Conservation (phyloP, 1,284 basidiomycete species). For the Malassezia yamatoensis region DNA sequence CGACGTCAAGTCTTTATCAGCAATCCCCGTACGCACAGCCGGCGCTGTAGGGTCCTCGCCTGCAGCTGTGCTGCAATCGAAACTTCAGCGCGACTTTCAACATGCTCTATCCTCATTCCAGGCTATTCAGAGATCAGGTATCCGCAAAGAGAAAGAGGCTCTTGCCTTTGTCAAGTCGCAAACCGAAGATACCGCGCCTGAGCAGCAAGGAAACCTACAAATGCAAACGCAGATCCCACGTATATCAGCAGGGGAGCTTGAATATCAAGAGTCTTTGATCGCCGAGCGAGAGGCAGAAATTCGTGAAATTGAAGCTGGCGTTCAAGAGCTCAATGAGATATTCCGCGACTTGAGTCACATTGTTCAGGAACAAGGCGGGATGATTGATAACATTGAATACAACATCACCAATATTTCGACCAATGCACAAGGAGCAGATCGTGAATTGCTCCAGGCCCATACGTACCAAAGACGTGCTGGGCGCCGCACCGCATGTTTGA, state of each 20-base stretch:
- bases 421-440: conserved; percentile 72
- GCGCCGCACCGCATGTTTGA: conserved; percentile 73
- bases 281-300: conserved; percentile 91
- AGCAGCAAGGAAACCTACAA: not conserved
- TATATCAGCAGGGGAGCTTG: conserved; percentile 61
- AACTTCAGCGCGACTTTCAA: conserved; percentile 86
- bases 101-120: conserved; percentile 81
- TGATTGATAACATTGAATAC: conserved; percentile 94
- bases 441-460: conserved; percentile 77
- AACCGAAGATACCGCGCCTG: not conserved
- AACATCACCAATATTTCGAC: conserved; percentile 79
- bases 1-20: conserved; percentile 65
- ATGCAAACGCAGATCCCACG: conserved; percentile 11
- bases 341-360: conserved; percentile 92
- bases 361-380: conserved; percentile 83
- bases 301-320: conserved; percentile 89
- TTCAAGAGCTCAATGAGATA: conserved; percentile 92
- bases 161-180: conserved; percentile 56
- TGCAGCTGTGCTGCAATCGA: conserved; percentile 57
- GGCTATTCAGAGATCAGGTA: conserved; percentile 18
- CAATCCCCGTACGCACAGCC: conserved; percentile 10
- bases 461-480: conserved; percentile 93
- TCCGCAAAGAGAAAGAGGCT: conserved; percentile 71
- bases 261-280: conserved; percentile 90
- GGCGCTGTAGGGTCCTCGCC: conserved; percentile 14